Evolutionary conservation across 345 rosid genomes (phyloP).

Genomic region (Eucalyptus decipiens): DNA sequence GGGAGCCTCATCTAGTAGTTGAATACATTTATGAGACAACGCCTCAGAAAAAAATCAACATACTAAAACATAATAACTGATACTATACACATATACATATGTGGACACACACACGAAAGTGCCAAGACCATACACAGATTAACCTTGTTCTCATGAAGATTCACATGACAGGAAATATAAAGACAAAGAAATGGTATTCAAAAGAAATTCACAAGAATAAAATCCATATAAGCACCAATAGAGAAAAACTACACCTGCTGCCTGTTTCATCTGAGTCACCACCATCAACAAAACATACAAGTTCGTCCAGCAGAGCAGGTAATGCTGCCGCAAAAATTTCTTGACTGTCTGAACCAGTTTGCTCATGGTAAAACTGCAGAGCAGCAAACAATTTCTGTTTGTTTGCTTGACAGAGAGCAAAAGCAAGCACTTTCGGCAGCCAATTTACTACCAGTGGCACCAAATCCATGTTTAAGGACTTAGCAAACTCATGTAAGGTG

Average conservation of each 20-base stretch:
- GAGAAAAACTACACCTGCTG: conserved; percentile 36
- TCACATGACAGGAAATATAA: background rate
- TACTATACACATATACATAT: background rate
- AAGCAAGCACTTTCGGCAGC: conserved; percentile 92
- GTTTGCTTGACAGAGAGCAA: conserved; percentile 70
- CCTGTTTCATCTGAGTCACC: conserved; percentile 59
- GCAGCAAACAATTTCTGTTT: conserved; percentile 53
- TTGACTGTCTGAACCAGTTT: conserved; percentile 72
- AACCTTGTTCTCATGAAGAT: background rate
- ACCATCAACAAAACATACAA: conserved; percentile 76
- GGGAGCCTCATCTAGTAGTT: background rate
- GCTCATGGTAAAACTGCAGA: conserved; percentile 71
- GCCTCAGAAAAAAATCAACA: background rate
- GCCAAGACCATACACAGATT: background rate
- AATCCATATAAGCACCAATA: background rate
- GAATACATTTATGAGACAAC: background rate
- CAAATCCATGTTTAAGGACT: conserved; percentile 57
- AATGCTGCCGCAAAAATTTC: conserved; percentile 92
- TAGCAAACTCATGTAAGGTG: conserved; percentile 57
- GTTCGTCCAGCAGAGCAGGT: conserved; percentile 92
- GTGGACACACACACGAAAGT: background rate
- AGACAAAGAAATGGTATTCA: background rate
- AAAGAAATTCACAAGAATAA: background rate
- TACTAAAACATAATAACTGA: background rate
- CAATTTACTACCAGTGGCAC: conserved; percentile 71